Conservation (phyloP, 805 yeast genomes). For the Saturnispora sekii region DNA sequence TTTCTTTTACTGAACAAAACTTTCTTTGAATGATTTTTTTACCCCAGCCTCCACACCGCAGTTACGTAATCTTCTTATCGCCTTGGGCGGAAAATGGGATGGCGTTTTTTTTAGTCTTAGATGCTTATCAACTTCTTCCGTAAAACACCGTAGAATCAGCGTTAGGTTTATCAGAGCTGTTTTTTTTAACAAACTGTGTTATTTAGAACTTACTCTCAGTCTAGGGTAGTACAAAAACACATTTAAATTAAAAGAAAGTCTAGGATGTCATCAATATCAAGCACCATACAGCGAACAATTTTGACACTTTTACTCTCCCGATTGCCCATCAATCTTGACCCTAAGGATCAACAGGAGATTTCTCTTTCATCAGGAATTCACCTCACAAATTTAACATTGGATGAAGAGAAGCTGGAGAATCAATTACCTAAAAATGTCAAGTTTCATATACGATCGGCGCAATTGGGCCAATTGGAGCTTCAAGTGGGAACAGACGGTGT, state of each 20-base stretch:
- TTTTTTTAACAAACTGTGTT: too few relatives aligned
- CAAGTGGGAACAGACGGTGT: conserved; percentile 9
- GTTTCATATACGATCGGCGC: conserved; percentile 10
- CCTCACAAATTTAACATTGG: conserved; percentile 10
- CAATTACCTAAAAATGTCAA: conserved; percentile 10
- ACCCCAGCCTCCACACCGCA: too few relatives aligned
- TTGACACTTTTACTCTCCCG: conserved; percentile 10
- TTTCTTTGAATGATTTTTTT: too few relatives aligned
- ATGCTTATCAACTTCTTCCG: too few relatives aligned
- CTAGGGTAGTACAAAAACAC: not conserved
- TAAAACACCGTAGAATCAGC: too few relatives aligned
- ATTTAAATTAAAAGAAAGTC: not conserved
- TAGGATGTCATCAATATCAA: conserved; percentile 11
- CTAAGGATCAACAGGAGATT: conserved; percentile 8
- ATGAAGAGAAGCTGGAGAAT: conserved; percentile 11
- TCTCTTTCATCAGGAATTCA: conserved; percentile 8
- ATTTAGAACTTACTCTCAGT: not conserved
- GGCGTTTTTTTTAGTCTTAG: not conserved
- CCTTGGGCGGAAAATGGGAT: not conserved
- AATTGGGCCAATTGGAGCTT: conserved; percentile 8
- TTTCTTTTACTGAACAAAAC: too few relatives aligned
- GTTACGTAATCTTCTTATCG: too few relatives aligned
- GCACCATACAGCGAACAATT: conserved; percentile 10
- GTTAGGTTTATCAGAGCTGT: too few relatives aligned
- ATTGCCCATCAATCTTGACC: conserved; percentile 12